Base-by-base conservation (phyloP, 164 flowering plant genomes). In the Nymphaea thermarum region DNA sequence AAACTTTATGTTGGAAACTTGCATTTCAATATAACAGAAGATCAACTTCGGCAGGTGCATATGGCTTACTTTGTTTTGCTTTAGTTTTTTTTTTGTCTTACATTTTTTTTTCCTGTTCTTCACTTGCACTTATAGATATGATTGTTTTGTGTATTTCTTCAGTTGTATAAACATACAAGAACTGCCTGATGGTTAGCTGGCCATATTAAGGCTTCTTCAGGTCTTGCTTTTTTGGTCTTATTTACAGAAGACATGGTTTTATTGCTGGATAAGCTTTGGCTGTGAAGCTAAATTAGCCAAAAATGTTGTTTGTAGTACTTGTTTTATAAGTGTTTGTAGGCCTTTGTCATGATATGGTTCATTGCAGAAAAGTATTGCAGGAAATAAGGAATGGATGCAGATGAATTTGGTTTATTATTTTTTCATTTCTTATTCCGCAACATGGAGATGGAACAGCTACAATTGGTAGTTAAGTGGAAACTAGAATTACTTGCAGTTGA, bases 11-110 rank as follows among this genome's bases (percentile, higher is more conserved):
- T 93, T 62, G 98, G 98, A 62, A 93, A 93, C 72, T 72, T 93
- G 14, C 98, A 93, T 68, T 93, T 93, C 78, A 90, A 86, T 80
- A 93, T 91, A 84, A 93, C 96, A 12, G 97, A 93, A 69, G 78
- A 77, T 61, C 90, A 87, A 71, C 96, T 93, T 69, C 80, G 87
- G 62, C 91, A 86, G 93, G 97, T 91, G 73, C 68, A 36, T 14
- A 7, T 65, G 43, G 62, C 36, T 70, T 42, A 17, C 10, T 47
- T 47, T 47, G 55, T 6, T 47, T 6, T 47, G 7, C 2, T 0
- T 47, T 47, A 47, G n/a, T n/a, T n/a, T 47, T 4, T 47, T 47
- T 14, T 14, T 14, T 47, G 55, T 47, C 55, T 47, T 3, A 7
- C 12, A 5, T 3, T 47, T 47, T 7, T 47, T 14, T 47, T 3